A percentile compares a stretch with the other conserved stretches of the same genome.
These are phyloP conservation scores for Termitomyces titanicus DNA, from an alignment of 768 basidiomycete species.

Conservation along the genomic window DNA sequence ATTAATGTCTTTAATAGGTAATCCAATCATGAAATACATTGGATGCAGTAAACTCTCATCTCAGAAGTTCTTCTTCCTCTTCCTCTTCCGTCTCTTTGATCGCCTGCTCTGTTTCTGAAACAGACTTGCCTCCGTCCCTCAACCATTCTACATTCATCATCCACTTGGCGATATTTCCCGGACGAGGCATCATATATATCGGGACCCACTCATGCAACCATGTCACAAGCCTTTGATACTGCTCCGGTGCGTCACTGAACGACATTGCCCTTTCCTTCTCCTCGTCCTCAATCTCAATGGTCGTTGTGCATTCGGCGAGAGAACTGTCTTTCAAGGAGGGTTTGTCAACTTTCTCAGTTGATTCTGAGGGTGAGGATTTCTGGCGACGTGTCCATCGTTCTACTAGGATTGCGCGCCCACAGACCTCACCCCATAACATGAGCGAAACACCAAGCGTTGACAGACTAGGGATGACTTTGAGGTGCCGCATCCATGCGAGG, in stretches of 20 bases:
- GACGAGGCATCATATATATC: conserved; percentile 37
- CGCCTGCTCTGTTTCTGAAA: conserved; percentile 3
- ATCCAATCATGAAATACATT: too few species aligned
- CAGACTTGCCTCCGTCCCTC: conserved; percentile 1
- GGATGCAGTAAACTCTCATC: conserved; percentile 11
- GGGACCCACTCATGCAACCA: conserved; percentile 66
- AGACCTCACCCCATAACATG: conserved; percentile 71
- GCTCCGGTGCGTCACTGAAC: conserved; percentile 18
- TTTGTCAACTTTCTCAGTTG: background rate
- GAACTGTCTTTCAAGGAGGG: background rate
- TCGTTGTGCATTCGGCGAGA: background rate
- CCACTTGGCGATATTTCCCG: conserved; percentile 32
- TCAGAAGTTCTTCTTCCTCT: background rate
- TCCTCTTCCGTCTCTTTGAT: conserved; percentile 1
- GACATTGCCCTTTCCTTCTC: background rate
- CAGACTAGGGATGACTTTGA: conserved; percentile 49
- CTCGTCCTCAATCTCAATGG: background rate
- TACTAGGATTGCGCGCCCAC: conserved; percentile 55
- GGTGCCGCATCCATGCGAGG: conserved; percentile 62
- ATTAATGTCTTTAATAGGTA: too few species aligned
- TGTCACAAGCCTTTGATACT: conserved; percentile 40
- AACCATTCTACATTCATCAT: conserved; percentile 11
- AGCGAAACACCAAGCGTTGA: conserved; percentile 59
- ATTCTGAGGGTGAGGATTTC: background rate
- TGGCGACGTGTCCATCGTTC: conserved; percentile 32